These are phyloP conservation scores for Scytalidium lignicola DNA, from an alignment of 2,329 filamentous ascomycete genomes.

Conservation along the genomic window DNA sequence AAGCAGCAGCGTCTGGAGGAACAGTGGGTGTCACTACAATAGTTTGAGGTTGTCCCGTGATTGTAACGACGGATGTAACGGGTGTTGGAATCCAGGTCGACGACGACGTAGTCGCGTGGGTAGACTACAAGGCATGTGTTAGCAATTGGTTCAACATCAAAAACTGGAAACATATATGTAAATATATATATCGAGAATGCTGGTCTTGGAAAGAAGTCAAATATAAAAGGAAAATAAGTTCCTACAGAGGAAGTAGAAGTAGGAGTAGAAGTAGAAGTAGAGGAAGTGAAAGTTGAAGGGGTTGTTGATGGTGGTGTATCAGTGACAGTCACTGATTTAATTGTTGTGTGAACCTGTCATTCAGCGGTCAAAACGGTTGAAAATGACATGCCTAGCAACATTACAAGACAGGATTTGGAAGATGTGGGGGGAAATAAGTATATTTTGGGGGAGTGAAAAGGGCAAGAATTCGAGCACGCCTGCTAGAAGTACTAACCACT, in stretches of 20 bases:
- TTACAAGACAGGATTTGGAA: neutral
- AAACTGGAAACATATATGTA: neutral
- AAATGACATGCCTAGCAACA: slow-evolving; percentile 1
- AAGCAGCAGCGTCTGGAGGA: slow-evolving; percentile 17
- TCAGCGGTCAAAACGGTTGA: neutral
- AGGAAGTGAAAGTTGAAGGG: slow-evolving; percentile 13
- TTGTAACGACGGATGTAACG: slow-evolving; percentile 40
- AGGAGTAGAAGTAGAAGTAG: slow-evolving; percentile 18
- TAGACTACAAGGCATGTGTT: neutral
- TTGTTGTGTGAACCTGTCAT: neutral
- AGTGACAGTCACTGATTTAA: neutral
- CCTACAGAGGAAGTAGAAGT: slow-evolving; percentile 19
- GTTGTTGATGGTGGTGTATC: neutral
- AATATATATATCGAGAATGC: too few species aligned
- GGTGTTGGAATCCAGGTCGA: slow-evolving; percentile 31
- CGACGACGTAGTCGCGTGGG: slow-evolving; percentile 9
- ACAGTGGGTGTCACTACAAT: slow-evolving; percentile 47
- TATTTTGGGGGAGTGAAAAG: neutral
- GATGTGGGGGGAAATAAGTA: neutral
- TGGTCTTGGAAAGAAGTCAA: too few species aligned
- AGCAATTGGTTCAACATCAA: neutral
- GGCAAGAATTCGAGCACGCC: neutral
- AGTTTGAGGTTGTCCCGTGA: slow-evolving; percentile 52
- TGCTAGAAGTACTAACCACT: slow-evolving; percentile 19
- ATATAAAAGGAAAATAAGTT: neutral